Conservation (phyloP, 345 rosid genomes). For the Eutrema yunnanense region DNA sequence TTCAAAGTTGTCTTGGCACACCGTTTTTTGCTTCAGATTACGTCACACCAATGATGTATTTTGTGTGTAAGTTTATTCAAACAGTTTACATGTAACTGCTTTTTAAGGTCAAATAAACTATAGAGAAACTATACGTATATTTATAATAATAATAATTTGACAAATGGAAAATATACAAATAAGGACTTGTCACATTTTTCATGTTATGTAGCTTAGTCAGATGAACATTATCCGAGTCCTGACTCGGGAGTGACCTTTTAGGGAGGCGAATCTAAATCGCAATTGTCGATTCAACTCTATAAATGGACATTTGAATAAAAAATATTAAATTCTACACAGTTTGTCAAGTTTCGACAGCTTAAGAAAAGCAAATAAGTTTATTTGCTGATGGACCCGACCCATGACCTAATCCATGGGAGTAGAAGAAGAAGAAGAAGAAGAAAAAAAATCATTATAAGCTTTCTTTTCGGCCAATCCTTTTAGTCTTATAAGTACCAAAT, state of each 20-base stretch:
- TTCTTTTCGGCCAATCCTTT: too few relatives aligned
- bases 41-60: background rate
- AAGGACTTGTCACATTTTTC: too few relatives aligned
- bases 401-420: background rate
- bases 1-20: background rate
- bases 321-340: background rate
- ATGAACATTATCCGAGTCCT: too few relatives aligned
- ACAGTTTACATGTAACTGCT: background rate
- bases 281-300: background rate
- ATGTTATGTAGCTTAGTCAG: too few relatives aligned
- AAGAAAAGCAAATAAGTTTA: background rate
- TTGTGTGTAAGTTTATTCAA: background rate
- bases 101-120: too few relatives aligned
- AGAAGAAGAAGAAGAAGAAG: background rate
- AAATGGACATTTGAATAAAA: background rate
- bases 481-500: too few relatives aligned
- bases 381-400: background rate
- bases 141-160: too few relatives aligned
- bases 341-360: constrained; percentile 3
- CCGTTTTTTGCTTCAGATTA: background rate
- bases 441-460: too few relatives aligned
- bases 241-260: too few relatives aligned
- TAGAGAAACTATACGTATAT: too few relatives aligned
- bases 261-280: too few relatives aligned
- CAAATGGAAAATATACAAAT: too few relatives aligned